A percentile compares a stretch with the other conserved stretches of the same genome.
Evolutionary conservation across 2,329 filamentous ascomycete species (phyloP).

Genomic region (Calonectria crousiana): DNA sequence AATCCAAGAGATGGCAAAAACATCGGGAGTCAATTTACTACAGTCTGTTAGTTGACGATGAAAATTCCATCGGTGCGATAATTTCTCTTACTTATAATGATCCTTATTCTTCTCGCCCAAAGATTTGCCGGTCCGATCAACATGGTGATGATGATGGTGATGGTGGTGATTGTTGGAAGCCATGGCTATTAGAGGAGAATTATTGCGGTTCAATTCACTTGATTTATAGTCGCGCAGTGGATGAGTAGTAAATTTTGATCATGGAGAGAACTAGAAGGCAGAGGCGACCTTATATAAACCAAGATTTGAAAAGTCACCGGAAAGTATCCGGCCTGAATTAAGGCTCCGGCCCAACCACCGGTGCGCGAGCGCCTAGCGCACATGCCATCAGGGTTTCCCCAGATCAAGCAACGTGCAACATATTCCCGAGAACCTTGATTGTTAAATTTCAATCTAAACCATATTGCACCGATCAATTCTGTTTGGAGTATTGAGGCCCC

Average conservation of each 20-base stretch:
- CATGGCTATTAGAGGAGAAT: constrained; percentile 12
- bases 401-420: too few species aligned
- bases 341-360: not conserved
- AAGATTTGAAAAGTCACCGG: not conserved
- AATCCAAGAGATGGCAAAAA: constrained; percentile 42
- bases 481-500: not conserved
- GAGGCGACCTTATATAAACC: not conserved
- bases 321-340: constrained; percentile 7
- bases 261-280: too few species aligned
- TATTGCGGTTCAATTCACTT: not conserved
- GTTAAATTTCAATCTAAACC: not conserved
- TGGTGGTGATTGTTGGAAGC: constrained; percentile 37
- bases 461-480: not conserved
- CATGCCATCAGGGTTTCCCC: not conserved
- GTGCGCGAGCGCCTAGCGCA: too few species aligned
- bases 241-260: not conserved
- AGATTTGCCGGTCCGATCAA: constrained; percentile 1
- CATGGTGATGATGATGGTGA: constrained; percentile 32
- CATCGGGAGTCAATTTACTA: constrained; percentile 33
- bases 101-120: constrained; percentile 42
- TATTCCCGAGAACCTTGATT: not conserved
- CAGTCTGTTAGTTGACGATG: not conserved
- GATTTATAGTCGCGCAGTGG: not conserved
- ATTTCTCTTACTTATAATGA: constrained; percentile 41
- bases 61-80: fast-evolving